phyloP scores from a whole-genome alignment of 495 filamentous ascomycete species.

The Collariella sp. region DNA sequence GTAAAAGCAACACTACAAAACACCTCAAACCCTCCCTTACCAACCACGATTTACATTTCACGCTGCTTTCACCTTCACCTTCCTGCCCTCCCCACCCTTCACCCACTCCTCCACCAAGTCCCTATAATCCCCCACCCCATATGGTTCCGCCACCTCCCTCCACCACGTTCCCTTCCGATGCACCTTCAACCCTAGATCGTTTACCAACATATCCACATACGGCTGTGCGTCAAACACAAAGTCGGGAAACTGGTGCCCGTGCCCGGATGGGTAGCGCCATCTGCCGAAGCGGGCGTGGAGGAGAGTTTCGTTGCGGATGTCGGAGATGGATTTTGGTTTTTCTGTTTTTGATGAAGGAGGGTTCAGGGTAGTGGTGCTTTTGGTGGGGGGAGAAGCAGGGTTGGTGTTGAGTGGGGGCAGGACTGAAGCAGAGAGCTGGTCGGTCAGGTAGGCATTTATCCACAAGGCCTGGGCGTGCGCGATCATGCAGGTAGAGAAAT shows the following conservation, averaged over 20 bases:
- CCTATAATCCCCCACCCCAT: conserved; percentile 53
- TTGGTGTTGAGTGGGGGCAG: conserved; percentile 8
- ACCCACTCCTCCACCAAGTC: conserved; percentile 52
- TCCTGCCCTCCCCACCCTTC: not conserved
- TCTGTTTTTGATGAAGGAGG: not conserved
- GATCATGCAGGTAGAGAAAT: conserved; percentile 52
- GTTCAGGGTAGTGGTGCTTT: not conserved
- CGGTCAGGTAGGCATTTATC: conserved; percentile 54
- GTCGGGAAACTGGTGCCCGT: conserved; percentile 55
- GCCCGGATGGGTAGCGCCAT: conserved; percentile 60
- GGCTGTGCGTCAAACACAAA: conserved; percentile 69
- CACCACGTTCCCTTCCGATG: conserved; percentile 39
- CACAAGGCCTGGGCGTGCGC: conserved; percentile 65
- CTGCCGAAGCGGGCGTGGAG: conserved; percentile 59
- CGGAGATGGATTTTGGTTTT: conserved; percentile 20
- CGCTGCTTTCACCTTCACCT: too few relatives aligned
- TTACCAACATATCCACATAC: conserved; percentile 65
- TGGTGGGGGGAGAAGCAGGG: too few relatives aligned
- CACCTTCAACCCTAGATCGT: conserved; percentile 51
- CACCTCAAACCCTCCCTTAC: not conserved
- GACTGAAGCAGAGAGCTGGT: conserved; percentile 24
- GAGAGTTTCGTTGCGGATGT: conserved; percentile 46
- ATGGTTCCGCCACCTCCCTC: conserved; percentile 46
- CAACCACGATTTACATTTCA: too few relatives aligned
- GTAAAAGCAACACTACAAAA: too few relatives aligned